Evolutionary conservation across 1,139 yeast species (phyloP).

Genomic region (Hansenula sp.): DNA sequence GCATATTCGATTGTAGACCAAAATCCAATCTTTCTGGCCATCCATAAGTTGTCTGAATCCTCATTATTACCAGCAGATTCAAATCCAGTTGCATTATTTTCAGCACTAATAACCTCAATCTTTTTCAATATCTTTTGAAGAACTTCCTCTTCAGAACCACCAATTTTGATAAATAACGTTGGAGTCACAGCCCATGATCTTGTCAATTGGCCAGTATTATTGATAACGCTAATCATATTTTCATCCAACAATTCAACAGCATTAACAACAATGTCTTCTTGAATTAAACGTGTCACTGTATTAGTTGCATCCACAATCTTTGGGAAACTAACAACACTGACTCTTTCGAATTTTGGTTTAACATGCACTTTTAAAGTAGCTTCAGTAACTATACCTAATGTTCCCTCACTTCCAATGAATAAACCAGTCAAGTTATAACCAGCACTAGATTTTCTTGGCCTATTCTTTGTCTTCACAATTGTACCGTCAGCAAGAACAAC

Average conservation of each 20-base stretch:
- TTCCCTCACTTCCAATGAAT: conserved; percentile 74
- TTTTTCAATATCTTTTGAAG: conserved; percentile 7
- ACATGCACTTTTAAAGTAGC: conserved; percentile 67
- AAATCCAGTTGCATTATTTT: conserved; percentile 12
- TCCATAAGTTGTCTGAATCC: conserved; percentile 73
- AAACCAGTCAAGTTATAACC: conserved; percentile 69
- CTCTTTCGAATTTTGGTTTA: conserved; percentile 56
- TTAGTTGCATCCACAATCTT: conserved; percentile 59
- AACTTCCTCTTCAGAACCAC: conserved; percentile 54
- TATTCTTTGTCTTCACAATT: conserved; percentile 60
- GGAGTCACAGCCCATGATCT: conserved; percentile 47
- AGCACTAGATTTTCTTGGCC: conserved; percentile 76
- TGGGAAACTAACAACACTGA: conserved; percentile 65
- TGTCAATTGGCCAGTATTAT: conserved; percentile 36
- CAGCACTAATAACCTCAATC: conserved; percentile 8
- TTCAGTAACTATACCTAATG: conserved; percentile 71
- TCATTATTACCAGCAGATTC: conserved; percentile 30
- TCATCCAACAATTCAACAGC: conserved; percentile 72
- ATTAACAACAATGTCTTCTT: conserved; percentile 58
- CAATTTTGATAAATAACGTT: conserved; percentile 58
- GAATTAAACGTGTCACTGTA: conserved; percentile 56
- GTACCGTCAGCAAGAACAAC: conserved; percentile 82
- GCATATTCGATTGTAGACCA: conserved; percentile 36
- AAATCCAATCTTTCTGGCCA: conserved; percentile 79
- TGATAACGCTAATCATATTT: conserved; percentile 49